Conservation (phyloP, 2,329 filamentous ascomycete genomes). For the Aspergillus flavus region DNA sequence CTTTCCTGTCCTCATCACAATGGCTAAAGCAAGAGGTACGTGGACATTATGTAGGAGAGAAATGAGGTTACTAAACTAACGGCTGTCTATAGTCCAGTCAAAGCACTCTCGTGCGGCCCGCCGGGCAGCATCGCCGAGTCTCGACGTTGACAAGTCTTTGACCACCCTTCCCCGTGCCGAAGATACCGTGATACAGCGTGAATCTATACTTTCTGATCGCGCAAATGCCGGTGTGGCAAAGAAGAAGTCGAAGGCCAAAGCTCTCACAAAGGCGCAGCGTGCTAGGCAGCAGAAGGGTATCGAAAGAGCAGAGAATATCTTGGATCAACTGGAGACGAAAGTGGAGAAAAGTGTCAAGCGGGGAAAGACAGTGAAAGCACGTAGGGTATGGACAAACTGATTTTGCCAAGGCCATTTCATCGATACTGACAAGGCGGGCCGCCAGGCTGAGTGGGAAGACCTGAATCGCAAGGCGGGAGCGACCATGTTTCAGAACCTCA, state of each 20-base stretch:
- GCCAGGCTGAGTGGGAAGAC: slow-evolving; percentile 46
- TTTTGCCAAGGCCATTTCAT: neutral
- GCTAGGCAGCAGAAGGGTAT: slow-evolving; percentile 57
- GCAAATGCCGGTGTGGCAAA: slow-evolving; percentile 56
- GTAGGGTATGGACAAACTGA: slow-evolving; percentile 41
- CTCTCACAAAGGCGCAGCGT: slow-evolving; percentile 55
- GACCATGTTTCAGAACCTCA: slow-evolving; percentile 33
- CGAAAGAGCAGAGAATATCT: slow-evolving; percentile 57
- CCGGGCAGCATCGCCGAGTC: slow-evolving; percentile 58
- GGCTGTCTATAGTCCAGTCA: slow-evolving; percentile 48
- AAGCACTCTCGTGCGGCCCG: slow-evolving; percentile 62
- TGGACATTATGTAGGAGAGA: slow-evolving; percentile 1
- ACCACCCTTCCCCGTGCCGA: slow-evolving; percentile 45
- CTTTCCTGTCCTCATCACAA: slow-evolving; percentile 21
- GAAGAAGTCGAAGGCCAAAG: slow-evolving; percentile 52
- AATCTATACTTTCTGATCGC: slow-evolving; percentile 53
- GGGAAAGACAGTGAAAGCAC: slow-evolving; percentile 52
- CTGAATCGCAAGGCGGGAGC: slow-evolving; percentile 37
- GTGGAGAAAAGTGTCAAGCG: slow-evolving; percentile 54
- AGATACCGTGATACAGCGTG: slow-evolving; percentile 40
- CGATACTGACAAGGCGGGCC: slow-evolving; percentile 19
- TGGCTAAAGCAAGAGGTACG: slow-evolving; percentile 44
- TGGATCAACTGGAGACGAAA: slow-evolving; percentile 60
- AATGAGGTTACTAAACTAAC: slow-evolving; percentile 8
- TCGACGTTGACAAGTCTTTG: slow-evolving; percentile 55